Conservation (phyloP, 352 stramenopile species). For the Pythium periplocum region DNA sequence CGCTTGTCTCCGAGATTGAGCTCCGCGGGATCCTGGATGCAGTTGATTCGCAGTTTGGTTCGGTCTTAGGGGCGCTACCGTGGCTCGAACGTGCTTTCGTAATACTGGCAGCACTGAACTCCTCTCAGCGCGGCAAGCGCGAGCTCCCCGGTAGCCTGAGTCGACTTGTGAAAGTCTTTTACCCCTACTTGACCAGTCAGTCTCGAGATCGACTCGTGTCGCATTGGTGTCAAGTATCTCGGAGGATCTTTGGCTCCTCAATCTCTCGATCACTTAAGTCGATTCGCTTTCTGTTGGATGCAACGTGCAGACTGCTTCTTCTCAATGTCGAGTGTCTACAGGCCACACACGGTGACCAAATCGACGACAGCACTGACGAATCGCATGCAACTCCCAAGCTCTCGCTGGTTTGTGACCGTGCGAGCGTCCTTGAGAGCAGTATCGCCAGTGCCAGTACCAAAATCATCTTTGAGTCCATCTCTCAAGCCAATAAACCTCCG, state of each 20-base stretch:
- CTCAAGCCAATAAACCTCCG: slow-evolving; percentile 1
- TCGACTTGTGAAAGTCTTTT: slow-evolving; percentile 51
- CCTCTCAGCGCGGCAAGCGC: neutral
- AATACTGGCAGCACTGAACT: slow-evolving; percentile 1
- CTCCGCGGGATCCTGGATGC: slow-evolving; percentile 10
- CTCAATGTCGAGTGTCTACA: slow-evolving; percentile 23
- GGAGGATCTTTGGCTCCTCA: neutral
- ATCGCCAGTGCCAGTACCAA: neutral
- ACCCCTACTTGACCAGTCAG: slow-evolving; percentile 60
- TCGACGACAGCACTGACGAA: neutral
- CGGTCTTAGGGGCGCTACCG: neutral
- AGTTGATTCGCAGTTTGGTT: slow-evolving; percentile 6
- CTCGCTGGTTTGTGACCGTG: slow-evolving; percentile 17
- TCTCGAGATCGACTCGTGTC: slow-evolving; percentile 33
- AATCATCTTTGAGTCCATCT: slow-evolving; percentile 8
- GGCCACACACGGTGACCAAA: neutral
- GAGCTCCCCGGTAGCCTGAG: slow-evolving; percentile 21
- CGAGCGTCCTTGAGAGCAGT: slow-evolving; percentile 11
- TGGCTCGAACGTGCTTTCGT: neutral
- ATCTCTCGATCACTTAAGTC: slow-evolving; percentile 1
- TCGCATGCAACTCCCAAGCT: slow-evolving; percentile 12
- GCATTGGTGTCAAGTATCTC: slow-evolving; percentile 30
- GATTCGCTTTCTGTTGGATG: slow-evolving; percentile 32
- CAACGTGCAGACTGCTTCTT: slow-evolving; percentile 47
- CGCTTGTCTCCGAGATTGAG: slow-evolving; percentile 19